Conservation (phyloP, 2,329 filamentous ascomycete genomes). For the Aspergillus nomiae region DNA sequence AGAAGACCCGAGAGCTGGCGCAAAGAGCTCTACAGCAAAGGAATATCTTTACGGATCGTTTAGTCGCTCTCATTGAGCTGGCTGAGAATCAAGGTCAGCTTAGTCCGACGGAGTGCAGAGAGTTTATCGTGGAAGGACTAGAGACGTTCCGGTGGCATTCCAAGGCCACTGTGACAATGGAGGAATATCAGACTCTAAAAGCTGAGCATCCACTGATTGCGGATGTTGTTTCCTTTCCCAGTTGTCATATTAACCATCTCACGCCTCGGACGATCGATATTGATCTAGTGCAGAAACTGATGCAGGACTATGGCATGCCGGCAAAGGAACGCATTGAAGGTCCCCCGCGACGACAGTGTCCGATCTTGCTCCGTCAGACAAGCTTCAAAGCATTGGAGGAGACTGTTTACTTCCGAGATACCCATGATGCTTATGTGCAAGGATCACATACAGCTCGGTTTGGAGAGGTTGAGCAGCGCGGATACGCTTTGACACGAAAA, state of each 20-base stretch:
- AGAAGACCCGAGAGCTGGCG: slow-evolving; percentile 35
- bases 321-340: slow-evolving; percentile 57
- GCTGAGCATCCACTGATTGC: slow-evolving; percentile 52
- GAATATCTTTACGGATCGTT: slow-evolving; percentile 45
- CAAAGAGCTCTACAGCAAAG: slow-evolving; percentile 38
- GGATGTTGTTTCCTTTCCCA: slow-evolving; percentile 48
- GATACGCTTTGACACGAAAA: slow-evolving; percentile 50
- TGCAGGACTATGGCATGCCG: slow-evolving; percentile 45
- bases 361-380: slow-evolving; percentile 55
- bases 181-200: slow-evolving; percentile 47
- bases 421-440: slow-evolving; percentile 20
- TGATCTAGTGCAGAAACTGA: slow-evolving; percentile 45
- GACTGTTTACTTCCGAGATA: slow-evolving; percentile 43
- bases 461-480: slow-evolving; percentile 57
- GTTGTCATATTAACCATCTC: slow-evolving; percentile 57
- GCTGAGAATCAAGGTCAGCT: slow-evolving; percentile 37
- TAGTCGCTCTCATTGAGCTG: slow-evolving; percentile 40
- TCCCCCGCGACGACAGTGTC: slow-evolving; percentile 47
- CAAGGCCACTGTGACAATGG: slow-evolving; percentile 41
- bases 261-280: slow-evolving; percentile 57
- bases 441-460: slow-evolving; percentile 54
- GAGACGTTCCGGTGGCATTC: slow-evolving; percentile 54
- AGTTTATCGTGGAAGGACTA: slow-evolving; percentile 48
- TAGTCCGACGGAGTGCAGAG: slow-evolving; percentile 30
- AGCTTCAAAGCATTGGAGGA: slow-evolving; percentile 58